A percentile compares a stretch with the other conserved stretches of the same genome.
Evolutionary conservation across 768 basidiomycete genomes (phyloP).

Genomic region (Mycena haematopus): DNA sequence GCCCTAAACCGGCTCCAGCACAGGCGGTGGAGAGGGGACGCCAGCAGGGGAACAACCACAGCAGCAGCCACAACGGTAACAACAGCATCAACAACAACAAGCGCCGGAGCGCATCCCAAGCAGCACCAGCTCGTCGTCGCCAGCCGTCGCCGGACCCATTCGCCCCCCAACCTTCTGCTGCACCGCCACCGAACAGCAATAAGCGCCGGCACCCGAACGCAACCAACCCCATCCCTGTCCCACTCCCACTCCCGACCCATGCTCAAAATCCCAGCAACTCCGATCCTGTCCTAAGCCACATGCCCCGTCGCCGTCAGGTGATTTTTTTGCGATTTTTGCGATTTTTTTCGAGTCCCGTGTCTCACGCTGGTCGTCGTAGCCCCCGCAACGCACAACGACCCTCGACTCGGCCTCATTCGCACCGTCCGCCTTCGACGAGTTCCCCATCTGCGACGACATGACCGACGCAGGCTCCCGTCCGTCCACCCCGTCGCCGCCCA

Average conservation of each 20-base stretch:
- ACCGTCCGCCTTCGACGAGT: slow-evolving; percentile 37
- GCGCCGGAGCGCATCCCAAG: slow-evolving; percentile 24
- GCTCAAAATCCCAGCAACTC: slow-evolving; percentile 53
- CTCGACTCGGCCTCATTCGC: slow-evolving; percentile 22
- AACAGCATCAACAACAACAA: not conserved
- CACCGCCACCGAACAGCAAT: slow-evolving; percentile 54
- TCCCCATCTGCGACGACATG: slow-evolving; percentile 79
- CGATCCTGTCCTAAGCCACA: slow-evolving; percentile 52
- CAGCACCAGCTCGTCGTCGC: slow-evolving; percentile 50
- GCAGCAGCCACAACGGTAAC: not conserved
- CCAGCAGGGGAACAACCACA: not conserved
- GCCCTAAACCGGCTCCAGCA: slow-evolving; percentile 38
- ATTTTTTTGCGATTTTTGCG: not conserved
- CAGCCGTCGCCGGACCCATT: slow-evolving; percentile 41
- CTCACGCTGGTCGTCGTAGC: slow-evolving; percentile 9
- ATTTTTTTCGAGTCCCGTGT: not conserved
- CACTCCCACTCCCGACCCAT: slow-evolving; percentile 17
- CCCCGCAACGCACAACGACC: slow-evolving; percentile 42
- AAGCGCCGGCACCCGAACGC: slow-evolving; percentile 25
- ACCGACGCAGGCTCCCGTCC: slow-evolving; percentile 48
- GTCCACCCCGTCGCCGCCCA: slow-evolving; percentile 27
- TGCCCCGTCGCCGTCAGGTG: slow-evolving; percentile 30
- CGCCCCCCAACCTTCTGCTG: slow-evolving; percentile 47
- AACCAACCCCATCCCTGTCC: slow-evolving; percentile 24
- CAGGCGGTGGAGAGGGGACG: slow-evolving; percentile 4